These are phyloP conservation scores for Carex parvula DNA, from an alignment of 176 grass and related monocot genomes.

Conservation along the genomic window DNA sequence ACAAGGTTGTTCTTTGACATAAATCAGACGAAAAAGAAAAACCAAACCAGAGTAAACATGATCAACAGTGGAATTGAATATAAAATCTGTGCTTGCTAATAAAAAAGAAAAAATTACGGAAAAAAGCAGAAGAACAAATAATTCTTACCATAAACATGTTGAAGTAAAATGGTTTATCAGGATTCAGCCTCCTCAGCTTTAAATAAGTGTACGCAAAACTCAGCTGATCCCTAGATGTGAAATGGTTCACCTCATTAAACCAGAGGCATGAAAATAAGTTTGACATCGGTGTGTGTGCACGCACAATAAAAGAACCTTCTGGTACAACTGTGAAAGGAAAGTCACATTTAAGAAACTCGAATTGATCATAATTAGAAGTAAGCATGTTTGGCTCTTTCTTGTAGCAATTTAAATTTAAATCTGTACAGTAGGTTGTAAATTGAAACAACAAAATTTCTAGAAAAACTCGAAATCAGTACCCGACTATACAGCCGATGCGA, in stretches of 20 bases:
- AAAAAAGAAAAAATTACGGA: background rate
- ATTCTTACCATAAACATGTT: slow-evolving; percentile 87
- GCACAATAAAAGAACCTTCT: slow-evolving; percentile 90
- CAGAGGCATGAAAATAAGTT: slow-evolving; percentile 98
- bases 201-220: slow-evolving; percentile 86
- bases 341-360: slow-evolving; percentile 3
- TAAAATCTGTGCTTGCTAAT: background rate
- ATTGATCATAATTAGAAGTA: background rate
- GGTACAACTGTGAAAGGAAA: slow-evolving; percentile 72
- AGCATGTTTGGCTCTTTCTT: background rate
- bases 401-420: background rate
- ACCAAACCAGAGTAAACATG: background rate
- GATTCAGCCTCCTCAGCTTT: slow-evolving; percentile 77
- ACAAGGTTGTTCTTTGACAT: background rate
- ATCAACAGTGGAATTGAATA: background rate
- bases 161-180: slow-evolving; percentile 54
- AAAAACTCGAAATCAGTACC: background rate
- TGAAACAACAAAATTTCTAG: background rate
- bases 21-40: background rate
- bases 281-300: slow-evolving; percentile 79
- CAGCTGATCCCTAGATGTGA: slow-evolving; percentile 81
- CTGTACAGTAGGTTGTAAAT: background rate
- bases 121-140: background rate
- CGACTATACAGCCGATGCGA: background rate
- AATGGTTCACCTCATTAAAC: slow-evolving; percentile 84